Percentiles rank a stretch among this genome's conserved stretches.
Evolutionary conservation across 495 filamentous ascomycete genomes (phyloP).

Genomic region (Penicillium pancosmium): DNA sequence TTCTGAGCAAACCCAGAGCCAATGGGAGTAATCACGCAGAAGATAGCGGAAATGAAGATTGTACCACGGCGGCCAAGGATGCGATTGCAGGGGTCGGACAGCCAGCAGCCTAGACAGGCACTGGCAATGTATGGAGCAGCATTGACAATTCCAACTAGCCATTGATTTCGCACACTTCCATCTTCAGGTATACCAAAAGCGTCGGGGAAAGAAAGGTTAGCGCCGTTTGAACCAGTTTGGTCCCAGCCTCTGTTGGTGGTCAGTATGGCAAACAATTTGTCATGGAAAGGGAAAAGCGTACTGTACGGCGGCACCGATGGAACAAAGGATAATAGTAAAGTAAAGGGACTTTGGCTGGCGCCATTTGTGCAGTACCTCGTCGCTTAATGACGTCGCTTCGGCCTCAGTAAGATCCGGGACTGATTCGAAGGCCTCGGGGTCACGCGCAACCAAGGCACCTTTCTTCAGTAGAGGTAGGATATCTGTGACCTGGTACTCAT

Average conservation of each 20-base stretch:
- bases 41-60: slow-evolving; percentile 63
- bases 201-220: slow-evolving; percentile 63
- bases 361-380: slow-evolving; percentile 66
- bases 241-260: slow-evolving; percentile 57
- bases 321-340: slow-evolving; percentile 69
- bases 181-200: slow-evolving; percentile 58
- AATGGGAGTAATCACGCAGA: slow-evolving; percentile 61
- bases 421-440: slow-evolving; percentile 56
- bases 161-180: slow-evolving; percentile 45
- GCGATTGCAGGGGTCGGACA: slow-evolving; percentile 61
- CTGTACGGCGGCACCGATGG: slow-evolving; percentile 72
- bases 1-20: slow-evolving; percentile 56
- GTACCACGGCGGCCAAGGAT: slow-evolving; percentile 58
- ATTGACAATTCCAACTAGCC: slow-evolving; percentile 67
- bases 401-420: slow-evolving; percentile 58
- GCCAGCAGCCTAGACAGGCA: slow-evolving; percentile 57
- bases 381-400: slow-evolving; percentile 55
- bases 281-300: slow-evolving; percentile 25
- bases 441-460: slow-evolving; percentile 67
- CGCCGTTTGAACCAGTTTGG: slow-evolving; percentile 75
- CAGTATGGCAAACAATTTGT: not conserved
- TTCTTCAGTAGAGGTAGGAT: slow-evolving; percentile 54
- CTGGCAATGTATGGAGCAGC: slow-evolving; percentile 48
- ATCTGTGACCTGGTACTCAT: slow-evolving; percentile 46
- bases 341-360: slow-evolving; percentile 65